Conservation (phyloP, 2,329 filamentous ascomycete species). For the Aspergillus texensis region DNA sequence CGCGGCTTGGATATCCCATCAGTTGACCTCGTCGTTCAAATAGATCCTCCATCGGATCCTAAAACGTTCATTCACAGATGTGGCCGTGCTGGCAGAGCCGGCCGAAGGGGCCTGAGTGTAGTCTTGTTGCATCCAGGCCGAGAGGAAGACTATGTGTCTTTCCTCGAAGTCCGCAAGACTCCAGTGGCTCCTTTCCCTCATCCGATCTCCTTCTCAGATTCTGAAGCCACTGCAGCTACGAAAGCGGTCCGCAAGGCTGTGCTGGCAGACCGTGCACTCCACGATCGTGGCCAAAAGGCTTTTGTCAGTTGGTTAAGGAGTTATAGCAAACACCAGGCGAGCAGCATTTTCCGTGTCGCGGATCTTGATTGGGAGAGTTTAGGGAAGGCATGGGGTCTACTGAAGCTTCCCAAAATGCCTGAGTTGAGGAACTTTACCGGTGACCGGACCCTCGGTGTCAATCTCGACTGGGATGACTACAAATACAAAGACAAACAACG, state of each 20-base stretch:
- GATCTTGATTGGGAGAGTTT: slow-evolving; percentile 86
- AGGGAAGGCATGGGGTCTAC: slow-evolving; percentile 80
- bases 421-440: slow-evolving; percentile 76
- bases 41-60: slow-evolving; percentile 83
- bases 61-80: slow-evolving; percentile 76
- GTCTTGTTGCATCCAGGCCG: slow-evolving; percentile 81
- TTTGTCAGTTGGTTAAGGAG: slow-evolving; percentile 94
- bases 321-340: slow-evolving; percentile 88
- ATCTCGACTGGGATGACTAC: slow-evolving; percentile 65
- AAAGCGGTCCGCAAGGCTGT: slow-evolving; percentile 62
- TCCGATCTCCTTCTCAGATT: slow-evolving; percentile 62
- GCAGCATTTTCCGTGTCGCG: slow-evolving; percentile 81
- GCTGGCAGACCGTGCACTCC: slow-evolving; percentile 64
- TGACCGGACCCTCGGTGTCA: slow-evolving; percentile 63
- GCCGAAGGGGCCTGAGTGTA: slow-evolving; percentile 76
- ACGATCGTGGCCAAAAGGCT: slow-evolving; percentile 86
- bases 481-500: slow-evolving; percentile 72
- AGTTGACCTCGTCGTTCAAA: slow-evolving; percentile 86
- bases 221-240: slow-evolving; percentile 62
- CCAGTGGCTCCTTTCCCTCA: slow-evolving; percentile 68
- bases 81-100: slow-evolving; percentile 65
- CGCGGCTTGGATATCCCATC: slow-evolving; percentile 89
- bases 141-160: slow-evolving; percentile 88
- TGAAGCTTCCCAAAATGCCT: slow-evolving; percentile 90
- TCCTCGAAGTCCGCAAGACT: slow-evolving; percentile 83